phyloP scores from a whole-genome alignment of 78 protist species.

The Guillardia theta region DNA sequence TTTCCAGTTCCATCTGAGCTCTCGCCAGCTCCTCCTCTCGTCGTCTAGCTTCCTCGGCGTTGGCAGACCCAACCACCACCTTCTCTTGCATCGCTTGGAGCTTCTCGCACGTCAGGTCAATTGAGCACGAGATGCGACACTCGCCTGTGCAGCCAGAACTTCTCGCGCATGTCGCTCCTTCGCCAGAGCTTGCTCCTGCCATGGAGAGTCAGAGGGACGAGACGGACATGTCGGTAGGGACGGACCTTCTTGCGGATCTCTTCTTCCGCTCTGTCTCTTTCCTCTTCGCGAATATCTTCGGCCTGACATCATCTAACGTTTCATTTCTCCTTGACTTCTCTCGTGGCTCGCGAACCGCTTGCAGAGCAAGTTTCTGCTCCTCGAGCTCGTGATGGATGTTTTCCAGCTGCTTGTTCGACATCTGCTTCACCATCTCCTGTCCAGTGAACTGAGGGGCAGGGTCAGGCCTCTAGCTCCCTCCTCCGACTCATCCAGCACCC shows the following conservation, averaged over 20 bases:
- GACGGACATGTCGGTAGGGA: not conserved
- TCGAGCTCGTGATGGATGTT: not conserved
- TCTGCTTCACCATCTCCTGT: not conserved
- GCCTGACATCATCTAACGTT: too few species aligned
- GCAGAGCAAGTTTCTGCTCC: not conserved
- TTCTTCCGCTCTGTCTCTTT: not conserved
- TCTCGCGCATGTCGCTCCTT: not conserved
- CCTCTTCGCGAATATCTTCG: not conserved
- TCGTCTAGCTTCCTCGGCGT: not conserved
- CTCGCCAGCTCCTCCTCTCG: not conserved
- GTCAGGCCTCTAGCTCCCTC: not conserved
- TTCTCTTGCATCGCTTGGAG: conserved; percentile 34
- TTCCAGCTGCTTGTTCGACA: conserved; percentile 39
- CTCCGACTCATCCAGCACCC: not conserved
- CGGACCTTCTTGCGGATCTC: not conserved
- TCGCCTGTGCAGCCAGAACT: conserved; percentile 33
- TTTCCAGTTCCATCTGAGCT: not conserved
- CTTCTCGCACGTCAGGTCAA: too few species aligned
- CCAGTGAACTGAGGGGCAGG: too few species aligned
- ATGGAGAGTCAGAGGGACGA: not conserved
- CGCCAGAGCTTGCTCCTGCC: not conserved
- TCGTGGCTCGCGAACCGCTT: too few species aligned
- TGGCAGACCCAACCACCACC: conserved; percentile 14
- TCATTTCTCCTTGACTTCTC: too few species aligned
- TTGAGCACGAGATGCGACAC: too few species aligned